Base-by-base conservation (phyloP, 1,284 basidiomycete genomes). In the Pseudozyma pruni region DNA sequence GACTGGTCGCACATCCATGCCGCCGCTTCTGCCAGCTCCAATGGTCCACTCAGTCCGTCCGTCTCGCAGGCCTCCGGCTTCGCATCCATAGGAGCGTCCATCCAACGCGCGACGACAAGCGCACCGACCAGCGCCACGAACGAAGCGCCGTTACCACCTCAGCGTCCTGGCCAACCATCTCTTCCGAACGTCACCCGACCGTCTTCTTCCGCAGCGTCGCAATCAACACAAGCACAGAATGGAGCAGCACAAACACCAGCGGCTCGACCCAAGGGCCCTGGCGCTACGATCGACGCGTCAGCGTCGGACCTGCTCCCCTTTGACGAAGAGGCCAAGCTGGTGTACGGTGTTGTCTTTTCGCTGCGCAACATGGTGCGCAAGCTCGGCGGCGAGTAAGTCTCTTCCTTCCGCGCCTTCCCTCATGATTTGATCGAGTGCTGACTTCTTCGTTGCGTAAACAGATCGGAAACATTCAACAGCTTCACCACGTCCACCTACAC, bases 321-420 rank as follows among this genome's bases (percentile, higher is more conserved):
- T 72, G 94, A 98, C 80, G 95, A 99, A 83, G 94, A 99, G 83
- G 90, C 91, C 2, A 99, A 99, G 83, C 87, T 98, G 51, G 94
- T 98, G 0, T 98, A 98, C 81, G 96, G 96, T 60, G 91, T 98
- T 40, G 87, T 98, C 17, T 86, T 97, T 51, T 95, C 93, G 8
- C 83, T 98, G 70, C 85, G 93, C 52, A 95, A 94, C 83, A 94
- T 98, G 92, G 87, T 94, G 79, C 94, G 90, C 85, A 98, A 96
- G 84, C 83, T 99, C 8, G 76, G 76, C 11, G 78, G 74, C 45
- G 61, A 70, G 61, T 71, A 41, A 73, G 72, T 61, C 47, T 17
- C 11, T 34, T 16, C 49, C 19, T 35, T n/a, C n/a, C 22, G 11
- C 20, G 13, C 48, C 40, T 19, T 29, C 39, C 39, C 27, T 25